A percentile compares a stretch with the other conserved stretches of the same genome.
phyloP scores from a whole-genome alignment of 169 alveolate genomes.

The Plasmodium coatneyi region DNA sequence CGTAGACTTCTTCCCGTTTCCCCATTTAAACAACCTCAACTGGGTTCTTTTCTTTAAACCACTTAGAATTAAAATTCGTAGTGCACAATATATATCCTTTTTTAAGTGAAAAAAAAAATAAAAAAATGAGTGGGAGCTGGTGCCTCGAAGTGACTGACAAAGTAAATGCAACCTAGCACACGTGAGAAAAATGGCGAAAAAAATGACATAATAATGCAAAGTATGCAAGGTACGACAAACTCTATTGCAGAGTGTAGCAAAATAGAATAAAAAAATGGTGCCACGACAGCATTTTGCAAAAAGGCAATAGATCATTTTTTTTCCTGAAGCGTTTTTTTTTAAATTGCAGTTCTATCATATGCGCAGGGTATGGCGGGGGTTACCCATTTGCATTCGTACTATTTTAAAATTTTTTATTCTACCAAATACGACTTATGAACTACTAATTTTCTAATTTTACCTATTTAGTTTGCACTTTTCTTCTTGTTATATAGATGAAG shows the following conservation, averaged over 20 bases:
- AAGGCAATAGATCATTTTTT: slow-evolving; percentile 7
- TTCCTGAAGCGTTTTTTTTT: neutral
- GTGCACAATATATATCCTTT: slow-evolving; percentile 15
- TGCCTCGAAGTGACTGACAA: neutral
- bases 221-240: neutral
- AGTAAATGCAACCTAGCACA: no score
- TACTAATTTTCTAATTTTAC: neutral
- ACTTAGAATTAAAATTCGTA: neutral
- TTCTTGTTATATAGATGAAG: slow-evolving; percentile 2
- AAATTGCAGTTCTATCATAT: neutral
- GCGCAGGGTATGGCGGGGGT: neutral
- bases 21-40: neutral
- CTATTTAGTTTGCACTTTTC: neutral
- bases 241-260: neutral
- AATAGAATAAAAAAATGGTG: neutral
- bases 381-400: neutral
- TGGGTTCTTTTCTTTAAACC: neutral
- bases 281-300: neutral
- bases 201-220: neutral
- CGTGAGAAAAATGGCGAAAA: neutral
- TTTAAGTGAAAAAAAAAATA: neutral
- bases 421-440: neutral
- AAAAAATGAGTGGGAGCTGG: neutral
- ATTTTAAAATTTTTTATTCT: neutral
- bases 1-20: neutral